Conservation (phyloP, 2,329 filamentous ascomycete species). For the Claviceps capensis region DNA sequence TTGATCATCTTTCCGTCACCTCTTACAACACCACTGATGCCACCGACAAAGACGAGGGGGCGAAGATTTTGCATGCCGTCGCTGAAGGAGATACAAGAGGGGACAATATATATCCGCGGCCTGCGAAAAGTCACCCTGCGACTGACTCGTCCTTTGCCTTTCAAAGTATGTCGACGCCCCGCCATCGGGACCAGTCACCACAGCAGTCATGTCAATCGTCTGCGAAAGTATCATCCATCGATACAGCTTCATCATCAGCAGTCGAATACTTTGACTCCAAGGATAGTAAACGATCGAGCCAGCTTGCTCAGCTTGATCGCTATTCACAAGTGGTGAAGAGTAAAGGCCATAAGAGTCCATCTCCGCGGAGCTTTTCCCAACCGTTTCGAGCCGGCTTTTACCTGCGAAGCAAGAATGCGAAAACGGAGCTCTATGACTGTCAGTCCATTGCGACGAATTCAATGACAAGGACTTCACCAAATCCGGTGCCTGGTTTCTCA, state of each 20-base stretch:
- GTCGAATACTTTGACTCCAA: conserved; percentile 1
- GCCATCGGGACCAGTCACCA: background rate
- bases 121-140: conserved; percentile 5
- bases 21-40: conserved; percentile 51
- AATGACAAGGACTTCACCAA: conserved; percentile 27
- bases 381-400: conserved; percentile 52
- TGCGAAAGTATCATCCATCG: background rate
- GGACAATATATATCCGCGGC: conserved; percentile 25
- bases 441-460: conserved; percentile 36
- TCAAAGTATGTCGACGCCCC: background rate
- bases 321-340: conserved; percentile 74
- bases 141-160: background rate
- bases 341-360: conserved; percentile 49
- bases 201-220: background rate
- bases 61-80: conserved; percentile 28
- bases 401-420: conserved; percentile 17
- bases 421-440: conserved; percentile 11
- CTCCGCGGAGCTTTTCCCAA: conserved; percentile 71
- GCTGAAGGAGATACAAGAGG: conserved; percentile 35
- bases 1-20: conserved; percentile 38
- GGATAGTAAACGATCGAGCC: conserved; percentile 27
- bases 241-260: background rate
- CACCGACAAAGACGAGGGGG: conserved; percentile 39
- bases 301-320: conserved; percentile 68
- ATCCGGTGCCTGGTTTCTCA: conserved; percentile 22